Evolutionary conservation across 2,329 filamentous ascomycete genomes (phyloP), one percentile per base, ranked within the genome.

Genomic region (Aspergillus sergii): DNA sequence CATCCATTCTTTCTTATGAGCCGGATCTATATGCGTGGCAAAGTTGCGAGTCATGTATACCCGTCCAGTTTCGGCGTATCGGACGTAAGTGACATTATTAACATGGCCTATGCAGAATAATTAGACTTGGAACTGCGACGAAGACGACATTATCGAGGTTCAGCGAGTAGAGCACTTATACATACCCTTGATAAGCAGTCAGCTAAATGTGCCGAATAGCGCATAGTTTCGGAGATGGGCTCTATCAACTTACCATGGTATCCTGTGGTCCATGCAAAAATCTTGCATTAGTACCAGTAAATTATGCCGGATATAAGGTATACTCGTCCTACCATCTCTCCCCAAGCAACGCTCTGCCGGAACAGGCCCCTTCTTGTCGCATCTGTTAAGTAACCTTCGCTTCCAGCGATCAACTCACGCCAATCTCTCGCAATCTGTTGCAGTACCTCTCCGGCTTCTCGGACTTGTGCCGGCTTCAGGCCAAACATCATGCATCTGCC

Each of bases 81-180:
- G 86, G 69, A 91, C 89, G 77, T 96, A 96, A 68, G 86, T 87
- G 66, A 94, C 89, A 71, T 96, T 96, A 76, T 96, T 97, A 56
- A 97, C 90, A 76, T 97, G 93, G 56, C 88, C 87, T 88, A 81
- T 39, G 34, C 23, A 50, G 60, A 48, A 19, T 36, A 10, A 43
- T 11, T n/a, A 26, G 34, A 50, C 28, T 68, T 57, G 59, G 28
- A 26, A n/a, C 16, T n/a, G n/a, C 51, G 32, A 54, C 14, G 11
- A 36, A 36, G 19, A 10, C 5, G 30, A 21, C 7, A 23, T 12
- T 21, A 55, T 55, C 26, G 11, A 19, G 19, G 28, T 28, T 28
- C 16, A 28, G 14, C 19, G 19, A 2, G 36, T n/a, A 46, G 57
- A 53, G 53, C 14, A 16, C 26, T 3, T 53, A 28, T 43, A 41